Evolutionary conservation across 495 filamentous ascomycete genomes (phyloP), one percentile per base, ranked within the genome.

Genomic region (Zalerion maritima): DNA sequence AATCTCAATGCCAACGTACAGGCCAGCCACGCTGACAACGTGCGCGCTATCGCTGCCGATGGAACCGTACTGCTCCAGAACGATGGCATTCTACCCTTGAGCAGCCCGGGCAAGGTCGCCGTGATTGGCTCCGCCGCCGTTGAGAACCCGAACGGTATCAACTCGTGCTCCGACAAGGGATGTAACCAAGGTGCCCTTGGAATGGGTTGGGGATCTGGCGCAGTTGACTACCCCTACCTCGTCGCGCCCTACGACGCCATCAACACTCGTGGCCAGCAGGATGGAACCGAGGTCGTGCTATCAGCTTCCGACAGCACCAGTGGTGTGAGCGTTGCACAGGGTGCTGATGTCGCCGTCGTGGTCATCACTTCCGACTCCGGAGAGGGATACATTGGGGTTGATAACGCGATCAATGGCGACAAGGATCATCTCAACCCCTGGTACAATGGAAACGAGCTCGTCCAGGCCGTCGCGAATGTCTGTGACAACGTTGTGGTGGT

Each of bases 1-100:
- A 71, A 73, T 38, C 46, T 70, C 42, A 57, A 55, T 13, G 44
- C 66, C 25, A 61, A 66, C 24, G 74, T 71, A 6, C 61, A 55
- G 31, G 59, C 44, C 22, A 61, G 57, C 34, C 67, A 71, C 40
- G 60, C 57, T 32, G 55, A 84, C 39, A 61, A 75, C 22, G 60
- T 69, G 42, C 62, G 67, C 7, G 60, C 56, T 1, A 69, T 64
- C 3, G 67, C 74, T 0, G 65, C 67, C 8, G 63, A 82, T 24
- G 29, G 73, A 49, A 43, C 81, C 69, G 34, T 91, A 69, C 55
- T 93, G 70, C 57, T 91, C 64, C 82, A 81, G 54, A 85, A 86
- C 41, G 59, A 58, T 4, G 58, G 49, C 31, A 56, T 67, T 2
- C 55, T 86, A 3, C 80, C 80, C 4, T 50, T 86, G 10, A 60